Evolutionary conservation across 495 filamentous ascomycete genomes (phyloP).

Genomic region (Chaetomium tenue): DNA sequence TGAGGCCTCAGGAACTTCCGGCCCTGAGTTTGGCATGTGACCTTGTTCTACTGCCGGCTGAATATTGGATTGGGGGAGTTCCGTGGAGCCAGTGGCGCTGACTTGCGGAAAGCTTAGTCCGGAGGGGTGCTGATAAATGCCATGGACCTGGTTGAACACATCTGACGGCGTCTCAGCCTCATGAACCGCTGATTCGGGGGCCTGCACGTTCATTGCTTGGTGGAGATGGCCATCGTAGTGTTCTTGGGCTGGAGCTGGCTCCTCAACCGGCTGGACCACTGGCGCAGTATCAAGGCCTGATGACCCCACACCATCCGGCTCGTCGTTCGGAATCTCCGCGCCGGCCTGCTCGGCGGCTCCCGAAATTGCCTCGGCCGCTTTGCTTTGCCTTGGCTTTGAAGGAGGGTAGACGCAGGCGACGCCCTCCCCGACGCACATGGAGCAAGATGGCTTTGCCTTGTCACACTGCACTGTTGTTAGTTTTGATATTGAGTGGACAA

Average conservation of each 20-base stretch:
- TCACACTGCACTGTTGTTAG: slow-evolving; percentile 38
- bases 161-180: slow-evolving; percentile 22
- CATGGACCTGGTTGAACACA: slow-evolving; percentile 19
- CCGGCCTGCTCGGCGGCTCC: slow-evolving; percentile 21
- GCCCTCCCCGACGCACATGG: slow-evolving; percentile 33
- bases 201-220: slow-evolving; percentile 12
- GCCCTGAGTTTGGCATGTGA: slow-evolving; percentile 17
- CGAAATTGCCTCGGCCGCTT: slow-evolving; percentile 8
- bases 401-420: slow-evolving; percentile 39
- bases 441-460: slow-evolving; percentile 42
- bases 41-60: slow-evolving; percentile 11
- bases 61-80: slow-evolving; percentile 13
- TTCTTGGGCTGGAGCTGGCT: slow-evolving; percentile 4
- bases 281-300: slow-evolving; percentile 30
- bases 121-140: slow-evolving; percentile 26
- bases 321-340: slow-evolving; percentile 22
- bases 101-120: slow-evolving; percentile 26
- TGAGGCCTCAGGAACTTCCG: slow-evolving; percentile 14
- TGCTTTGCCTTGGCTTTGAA: slow-evolving; percentile 26
- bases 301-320: slow-evolving; percentile 34
- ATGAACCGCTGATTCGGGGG: slow-evolving; percentile 14
- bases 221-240: slow-evolving; percentile 1
- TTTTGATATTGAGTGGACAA: not conserved
- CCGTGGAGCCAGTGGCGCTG: not conserved
- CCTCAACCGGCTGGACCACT: not conserved